phyloP scores from a whole-genome alignment of 2,329 filamentous ascomycete genomes.

The Magnaporthiopsis poae region DNA sequence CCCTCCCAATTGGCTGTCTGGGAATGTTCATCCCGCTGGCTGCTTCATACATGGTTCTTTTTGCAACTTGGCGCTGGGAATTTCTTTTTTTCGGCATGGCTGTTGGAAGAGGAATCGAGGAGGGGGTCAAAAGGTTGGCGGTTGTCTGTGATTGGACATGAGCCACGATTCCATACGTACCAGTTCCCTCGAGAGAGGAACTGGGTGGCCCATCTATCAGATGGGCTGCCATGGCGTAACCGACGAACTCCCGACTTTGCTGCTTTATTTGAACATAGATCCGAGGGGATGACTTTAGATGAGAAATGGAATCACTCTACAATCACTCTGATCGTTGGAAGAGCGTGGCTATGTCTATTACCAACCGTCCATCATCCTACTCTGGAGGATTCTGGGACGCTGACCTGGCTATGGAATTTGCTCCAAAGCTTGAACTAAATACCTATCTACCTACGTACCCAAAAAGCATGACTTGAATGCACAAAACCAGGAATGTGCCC shows the following conservation, averaged over 20 bases:
- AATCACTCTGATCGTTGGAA: neutral
- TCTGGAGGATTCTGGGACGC: neutral
- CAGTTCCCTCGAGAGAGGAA: neutral
- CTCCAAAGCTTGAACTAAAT: neutral
- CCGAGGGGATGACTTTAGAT: constrained; percentile 6
- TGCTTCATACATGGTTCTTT: neutral
- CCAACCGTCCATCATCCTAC: neutral
- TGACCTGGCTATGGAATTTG: neutral
- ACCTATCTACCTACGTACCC: neutral
- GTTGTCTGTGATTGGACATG: neutral
- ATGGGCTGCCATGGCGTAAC: neutral
- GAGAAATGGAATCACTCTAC: constrained; percentile 4
- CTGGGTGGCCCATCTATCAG: neutral
- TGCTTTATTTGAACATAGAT: neutral
- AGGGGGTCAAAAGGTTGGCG: neutral
- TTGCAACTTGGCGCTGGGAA: neutral
- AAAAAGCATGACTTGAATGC: neutral
- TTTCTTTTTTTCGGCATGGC: neutral
- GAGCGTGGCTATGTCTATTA: neutral
- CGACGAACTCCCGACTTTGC: neutral
- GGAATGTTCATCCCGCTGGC: neutral
- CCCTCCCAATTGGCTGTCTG: neutral
- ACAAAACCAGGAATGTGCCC: neutral
- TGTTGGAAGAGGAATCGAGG: neutral
- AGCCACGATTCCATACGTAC: neutral